Evolutionary conservation across 805 yeast genomes (phyloP).

Genomic region (Starmerella kuoi): DNA sequence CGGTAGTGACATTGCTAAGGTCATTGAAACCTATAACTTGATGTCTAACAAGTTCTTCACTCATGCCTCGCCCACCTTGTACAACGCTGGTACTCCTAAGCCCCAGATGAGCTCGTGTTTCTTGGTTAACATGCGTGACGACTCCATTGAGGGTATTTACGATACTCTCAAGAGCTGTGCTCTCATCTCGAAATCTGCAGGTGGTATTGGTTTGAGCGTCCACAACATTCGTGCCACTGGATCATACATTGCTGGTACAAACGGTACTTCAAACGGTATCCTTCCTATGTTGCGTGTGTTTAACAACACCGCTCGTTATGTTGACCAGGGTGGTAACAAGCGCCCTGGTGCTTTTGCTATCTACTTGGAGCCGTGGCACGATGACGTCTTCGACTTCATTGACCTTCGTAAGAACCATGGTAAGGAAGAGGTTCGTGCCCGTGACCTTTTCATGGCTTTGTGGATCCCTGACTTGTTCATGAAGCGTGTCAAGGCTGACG

Average conservation of each 20-base stretch:
- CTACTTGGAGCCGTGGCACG: constrained; percentile 95
- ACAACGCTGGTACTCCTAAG: constrained; percentile 80
- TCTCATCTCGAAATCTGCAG: constrained; percentile 83
- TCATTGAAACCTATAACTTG: constrained; percentile 67
- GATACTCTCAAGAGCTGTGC: constrained; percentile 83
- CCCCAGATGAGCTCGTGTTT: constrained; percentile 88
- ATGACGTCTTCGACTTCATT: constrained; percentile 74
- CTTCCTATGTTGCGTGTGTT: constrained; percentile 94
- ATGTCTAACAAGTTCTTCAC: constrained; percentile 83
- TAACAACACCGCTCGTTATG: constrained; percentile 92
- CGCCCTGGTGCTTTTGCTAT: constrained; percentile 96
- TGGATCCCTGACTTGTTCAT: constrained; percentile 95
- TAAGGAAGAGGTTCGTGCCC: constrained; percentile 82
- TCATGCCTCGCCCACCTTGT: constrained; percentile 91
- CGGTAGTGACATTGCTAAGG: constrained; percentile 50
- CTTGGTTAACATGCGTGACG: constrained; percentile 80
- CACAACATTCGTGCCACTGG: constrained; percentile 82
- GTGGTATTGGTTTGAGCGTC: constrained; percentile 87
- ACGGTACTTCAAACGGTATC: constrained; percentile 84
- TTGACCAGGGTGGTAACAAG: constrained; percentile 96
- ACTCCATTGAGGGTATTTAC: constrained; percentile 90
- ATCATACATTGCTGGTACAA: constrained; percentile 78
- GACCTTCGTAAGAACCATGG: constrained; percentile 89
- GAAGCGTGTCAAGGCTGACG: constrained; percentile 71
- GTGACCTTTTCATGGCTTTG: constrained; percentile 83